Base-by-base conservation (phyloP, 2,329 filamentous ascomycete species). In the Hypoxylon sp. region DNA sequence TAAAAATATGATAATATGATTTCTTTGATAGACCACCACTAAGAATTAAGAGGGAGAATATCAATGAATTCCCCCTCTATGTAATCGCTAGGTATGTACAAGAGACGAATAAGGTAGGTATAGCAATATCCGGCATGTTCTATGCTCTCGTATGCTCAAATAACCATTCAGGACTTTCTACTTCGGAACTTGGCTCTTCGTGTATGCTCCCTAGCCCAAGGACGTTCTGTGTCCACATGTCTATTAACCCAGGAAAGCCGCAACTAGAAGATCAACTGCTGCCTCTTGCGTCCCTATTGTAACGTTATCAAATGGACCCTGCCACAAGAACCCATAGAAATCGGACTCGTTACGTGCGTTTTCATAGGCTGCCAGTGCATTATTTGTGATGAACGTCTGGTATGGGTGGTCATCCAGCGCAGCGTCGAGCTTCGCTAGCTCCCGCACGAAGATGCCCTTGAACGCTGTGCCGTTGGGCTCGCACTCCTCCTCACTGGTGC, bases 401-500 rank as follows among this genome's bases (percentile, higher is more conserved):
- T 85, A 88, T 2, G 70, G 72, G 3, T 78, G 75, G 32, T 82
- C 78, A 0, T 81, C 81, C 0, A 81, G 80, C 2, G 73, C 82
- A 1, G 77, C 74, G 3, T 88, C 78, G 39, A 91, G 73, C 37
- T 81, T 80, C 34, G 80, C 78, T 8, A 90, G 75, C 58, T 87
- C 87, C 0, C 87, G 81, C 21, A 83, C 82, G 69, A 90, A 89
- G 4, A 89, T 80, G 0, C 88, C 88, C 71, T 90, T 90, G 80
- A 90, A 90, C 47, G 88, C 84, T 0, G 81, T 80, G 0, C 79
- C 82, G 43, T 77, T 73, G 16, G 70, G 68, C 43, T 74, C 69
- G 63, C 75, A 77, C 5, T 70, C 62, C 45, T 80, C 78, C 3
- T 64, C 67, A 12, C 74, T 74, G 5, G 76, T 78, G 19, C 75